These are phyloP conservation scores for Amoeboaphelidium occidentale DNA, from an alignment of 371 early-diverging fungal genomes.

Conservation along the genomic window DNA sequence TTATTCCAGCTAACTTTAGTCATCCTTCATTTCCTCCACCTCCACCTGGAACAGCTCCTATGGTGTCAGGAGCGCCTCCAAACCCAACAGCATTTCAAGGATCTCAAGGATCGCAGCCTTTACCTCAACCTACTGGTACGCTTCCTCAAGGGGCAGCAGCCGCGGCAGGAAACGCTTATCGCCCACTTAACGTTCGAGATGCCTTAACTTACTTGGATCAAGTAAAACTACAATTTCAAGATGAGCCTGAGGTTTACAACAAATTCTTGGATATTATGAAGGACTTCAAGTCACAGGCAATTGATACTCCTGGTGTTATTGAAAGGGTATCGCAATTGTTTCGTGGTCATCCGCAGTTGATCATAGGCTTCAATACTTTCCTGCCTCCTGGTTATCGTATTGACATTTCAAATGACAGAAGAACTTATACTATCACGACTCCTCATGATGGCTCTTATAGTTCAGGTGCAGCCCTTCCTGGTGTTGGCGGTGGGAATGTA, in stretches of 20 bases:
- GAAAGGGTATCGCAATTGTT: conserved; percentile 86
- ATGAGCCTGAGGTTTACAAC: conserved; percentile 87
- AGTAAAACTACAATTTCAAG: conserved; percentile 79
- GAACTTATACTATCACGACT: too few species aligned
- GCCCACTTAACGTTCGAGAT: conserved; percentile 20
- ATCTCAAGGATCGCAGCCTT: too few species aligned
- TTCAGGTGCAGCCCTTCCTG: too few species aligned
- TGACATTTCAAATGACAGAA: conserved; percentile 17
- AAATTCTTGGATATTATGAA: conserved; percentile 97
- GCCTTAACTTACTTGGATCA: conserved; percentile 92
- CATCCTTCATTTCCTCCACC: too few species aligned
- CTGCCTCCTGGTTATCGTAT: conserved; percentile 89
- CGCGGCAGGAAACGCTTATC: neutral
- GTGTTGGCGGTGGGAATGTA: too few species aligned
- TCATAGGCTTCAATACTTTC: conserved; percentile 97
- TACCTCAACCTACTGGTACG: too few species aligned
- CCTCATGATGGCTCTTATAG: too few species aligned
- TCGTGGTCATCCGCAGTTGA: conserved; percentile 66
- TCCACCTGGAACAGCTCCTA: too few species aligned
- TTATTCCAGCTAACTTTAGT: too few species aligned
- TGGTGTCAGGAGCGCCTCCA: too few species aligned
- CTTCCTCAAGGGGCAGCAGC: too few species aligned
- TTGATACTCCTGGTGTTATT: conserved; percentile 96
- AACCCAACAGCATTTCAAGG: too few species aligned
- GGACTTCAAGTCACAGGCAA: conserved; percentile 92